Percentiles rank a stretch among this genome's conserved stretches.
These are phyloP conservation scores for Talaromyces borbonicus DNA, from an alignment of 495 filamentous ascomycete species.

Conservation along the genomic window DNA sequence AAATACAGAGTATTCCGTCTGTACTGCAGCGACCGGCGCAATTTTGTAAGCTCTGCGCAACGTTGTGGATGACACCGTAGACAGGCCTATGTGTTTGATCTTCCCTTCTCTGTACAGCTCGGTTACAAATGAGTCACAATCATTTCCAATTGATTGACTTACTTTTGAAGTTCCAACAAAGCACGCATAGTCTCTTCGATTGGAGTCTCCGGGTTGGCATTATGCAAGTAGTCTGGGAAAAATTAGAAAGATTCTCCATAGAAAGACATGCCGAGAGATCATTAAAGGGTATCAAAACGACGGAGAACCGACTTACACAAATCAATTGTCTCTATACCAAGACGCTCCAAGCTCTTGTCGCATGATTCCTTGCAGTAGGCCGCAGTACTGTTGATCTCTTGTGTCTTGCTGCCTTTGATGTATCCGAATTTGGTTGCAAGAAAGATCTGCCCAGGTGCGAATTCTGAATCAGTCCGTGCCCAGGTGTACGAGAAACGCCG, in stretches of 20 bases:
- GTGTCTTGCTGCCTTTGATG: slow-evolving; percentile 14
- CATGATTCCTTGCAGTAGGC: slow-evolving; percentile 37
- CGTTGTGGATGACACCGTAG: slow-evolving; percentile 20
- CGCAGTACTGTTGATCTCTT: slow-evolving; percentile 24
- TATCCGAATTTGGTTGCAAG: slow-evolving; percentile 45
- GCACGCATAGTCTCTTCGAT: slow-evolving; percentile 39
- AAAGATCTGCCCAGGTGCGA: slow-evolving; percentile 47
- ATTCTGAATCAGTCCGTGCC: too few species aligned
- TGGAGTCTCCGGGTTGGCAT: slow-evolving; percentile 29
- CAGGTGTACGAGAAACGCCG: too few species aligned
- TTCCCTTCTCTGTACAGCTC: slow-evolving; percentile 32
- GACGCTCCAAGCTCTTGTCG: slow-evolving; percentile 27
- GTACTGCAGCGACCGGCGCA: slow-evolving; percentile 26
- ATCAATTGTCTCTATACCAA: slow-evolving; percentile 37
- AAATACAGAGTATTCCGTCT: slow-evolving; percentile 36
- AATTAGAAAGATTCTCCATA: background rate
- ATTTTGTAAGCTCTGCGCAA: slow-evolving; percentile 32
- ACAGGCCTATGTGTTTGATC: slow-evolving; percentile 37
- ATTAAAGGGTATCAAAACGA: background rate
- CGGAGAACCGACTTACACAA: slow-evolving; percentile 26
- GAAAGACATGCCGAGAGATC: background rate
- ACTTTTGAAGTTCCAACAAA: slow-evolving; percentile 40
- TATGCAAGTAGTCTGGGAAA: slow-evolving; percentile 19
- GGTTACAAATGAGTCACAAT: background rate
- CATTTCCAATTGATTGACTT: slow-evolving; percentile 2